Evolutionary conservation across 2,329 filamentous ascomycete genomes (phyloP), one percentile per base, ranked within the genome.

Genomic region (Rhynchosporium agropyri): DNA sequence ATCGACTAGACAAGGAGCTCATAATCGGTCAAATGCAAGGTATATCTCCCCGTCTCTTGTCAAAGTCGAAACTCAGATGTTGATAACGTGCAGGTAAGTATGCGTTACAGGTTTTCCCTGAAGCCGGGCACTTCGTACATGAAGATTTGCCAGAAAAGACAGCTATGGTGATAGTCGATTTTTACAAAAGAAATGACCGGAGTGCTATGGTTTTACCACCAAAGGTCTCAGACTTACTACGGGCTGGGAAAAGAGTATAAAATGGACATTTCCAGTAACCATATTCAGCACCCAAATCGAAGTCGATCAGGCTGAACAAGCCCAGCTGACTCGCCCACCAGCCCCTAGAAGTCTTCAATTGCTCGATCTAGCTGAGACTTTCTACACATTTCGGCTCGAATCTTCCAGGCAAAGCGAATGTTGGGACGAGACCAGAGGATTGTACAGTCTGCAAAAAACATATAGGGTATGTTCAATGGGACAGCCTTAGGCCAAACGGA

Each of bases 1-100:
- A 97, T 77, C 83, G 93, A 55, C 76, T 97, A 62, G 93, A 97
- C 74, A 96, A 91, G 68, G 93, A 96, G 73, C 78, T 97, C 72
- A 97, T 91, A 76, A 97, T 97, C 75, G 93, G 93, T 15, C 93
- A 97, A 77, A 97, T 97, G 93, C 93, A 97, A 80, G 93, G 91
- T 90, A 79, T 70, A 76, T n/a, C 10, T 29, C 8, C 1, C 20
- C 20, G 20, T 20, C 20, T 20, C 20, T 20, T 20, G 20, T 20
- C 73, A 60, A 6, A 36, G 26, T 29, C 45, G 29, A 36, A 10
- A 36, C 13, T 12, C n/a, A 10, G 2, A 31, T 31, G 13, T 20
- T 51, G 66, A 48, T 70, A 63, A 64, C 29, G 63, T 31, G 8
- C 65, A 86, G 89, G 93, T 4, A 98, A 98, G 81, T 99, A 98